Evolutionary conservation across 2,329 filamentous ascomycete species (phyloP), one percentile per base, ranked within the genome.

Genomic region (Fusarium virguliforme): DNA sequence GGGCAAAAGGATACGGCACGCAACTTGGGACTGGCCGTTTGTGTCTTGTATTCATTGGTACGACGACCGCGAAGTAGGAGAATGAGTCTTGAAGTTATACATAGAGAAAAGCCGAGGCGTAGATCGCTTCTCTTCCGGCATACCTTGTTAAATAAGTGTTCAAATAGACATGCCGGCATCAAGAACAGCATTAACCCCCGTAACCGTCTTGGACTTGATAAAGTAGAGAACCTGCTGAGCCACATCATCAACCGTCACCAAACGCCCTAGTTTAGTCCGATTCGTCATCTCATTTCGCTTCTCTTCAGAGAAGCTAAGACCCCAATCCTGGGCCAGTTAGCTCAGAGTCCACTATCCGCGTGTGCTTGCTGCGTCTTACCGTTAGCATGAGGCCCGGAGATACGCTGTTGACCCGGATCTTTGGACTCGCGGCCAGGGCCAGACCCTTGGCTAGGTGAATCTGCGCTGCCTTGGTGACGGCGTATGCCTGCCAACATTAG

Each of bases 391-490:
- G 68, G 0, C 88, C 88, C 0, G 89, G 88, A 4, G 84, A 86
- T 0, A 90, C 86, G 46, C 81, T 84, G 68, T 91, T 91, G 6
- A 90, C 88, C n/a, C 88, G 77, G 24, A 91, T 86, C 46, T 83
- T 84, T 0, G 88, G 87, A 1, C 84, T 85, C 10, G 85, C 84
- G 64, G 87, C 86, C 5, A 82, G 75, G 1, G 88, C 88, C 34
- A 90, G 80, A 8, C 82, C 83, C 71, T 87, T 89, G 15, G 84
- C 82, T 4, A 91, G 82, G 74, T 90, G 88, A 38, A 90, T 81
- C 64, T 91, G 88, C 10, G 93, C 93, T 1, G 93, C 88, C 78
- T 96, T 96, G 38, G 92, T 92, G 18, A 95, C 91, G 0, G 90
- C 85, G 76, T 96, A 96, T 4, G 93, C 88, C 90, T 87, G 51